Evolutionary conservation across 768 basidiomycete species (phyloP).

Genomic region (Mycena albidolilacea): DNA sequence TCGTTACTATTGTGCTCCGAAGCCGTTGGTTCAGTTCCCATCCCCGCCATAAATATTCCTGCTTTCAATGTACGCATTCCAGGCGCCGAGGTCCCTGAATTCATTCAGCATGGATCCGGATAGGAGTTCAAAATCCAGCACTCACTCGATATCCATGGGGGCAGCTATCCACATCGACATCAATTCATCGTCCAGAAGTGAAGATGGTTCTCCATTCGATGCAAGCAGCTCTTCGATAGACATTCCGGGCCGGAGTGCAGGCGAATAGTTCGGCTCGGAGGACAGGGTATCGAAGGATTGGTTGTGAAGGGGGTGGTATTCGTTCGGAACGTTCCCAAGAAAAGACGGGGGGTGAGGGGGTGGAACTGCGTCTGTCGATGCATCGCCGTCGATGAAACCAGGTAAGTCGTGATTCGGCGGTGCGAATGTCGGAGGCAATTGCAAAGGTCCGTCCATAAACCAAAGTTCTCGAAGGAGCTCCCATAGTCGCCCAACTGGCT

Average conservation of each 20-base stretch:
- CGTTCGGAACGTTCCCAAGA: too few relatives aligned
- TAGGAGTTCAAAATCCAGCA: too few relatives aligned
- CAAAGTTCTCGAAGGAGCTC: slow-evolving; percentile 26
- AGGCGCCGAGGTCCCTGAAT: slow-evolving; percentile 3
- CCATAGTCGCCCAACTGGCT: slow-evolving; percentile 16
- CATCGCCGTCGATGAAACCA: too few relatives aligned
- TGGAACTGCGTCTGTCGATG: too few relatives aligned
- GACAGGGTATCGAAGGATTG: too few relatives aligned
- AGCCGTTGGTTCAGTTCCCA: background rate
- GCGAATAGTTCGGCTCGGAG: too few relatives aligned
- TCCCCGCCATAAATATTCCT: background rate
- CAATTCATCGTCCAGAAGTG: slow-evolving; percentile 28
- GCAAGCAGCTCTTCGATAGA: slow-evolving; percentile 25
- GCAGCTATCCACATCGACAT: slow-evolving; percentile 34
- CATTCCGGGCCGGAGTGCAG: background rate
- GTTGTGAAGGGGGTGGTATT: too few relatives aligned
- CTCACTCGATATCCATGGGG: slow-evolving; percentile 21
- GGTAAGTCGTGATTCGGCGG: background rate
- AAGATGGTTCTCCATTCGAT: background rate
- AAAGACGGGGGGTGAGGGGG: too few relatives aligned
- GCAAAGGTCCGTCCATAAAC: slow-evolving; percentile 12
- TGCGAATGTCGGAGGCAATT: too few relatives aligned
- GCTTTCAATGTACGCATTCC: slow-evolving; percentile 19
- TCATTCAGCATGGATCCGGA: background rate
- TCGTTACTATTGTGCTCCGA: background rate